Evolutionary conservation across 768 basidiomycete genomes (phyloP).

Genomic region (Harrya chromipes): DNA sequence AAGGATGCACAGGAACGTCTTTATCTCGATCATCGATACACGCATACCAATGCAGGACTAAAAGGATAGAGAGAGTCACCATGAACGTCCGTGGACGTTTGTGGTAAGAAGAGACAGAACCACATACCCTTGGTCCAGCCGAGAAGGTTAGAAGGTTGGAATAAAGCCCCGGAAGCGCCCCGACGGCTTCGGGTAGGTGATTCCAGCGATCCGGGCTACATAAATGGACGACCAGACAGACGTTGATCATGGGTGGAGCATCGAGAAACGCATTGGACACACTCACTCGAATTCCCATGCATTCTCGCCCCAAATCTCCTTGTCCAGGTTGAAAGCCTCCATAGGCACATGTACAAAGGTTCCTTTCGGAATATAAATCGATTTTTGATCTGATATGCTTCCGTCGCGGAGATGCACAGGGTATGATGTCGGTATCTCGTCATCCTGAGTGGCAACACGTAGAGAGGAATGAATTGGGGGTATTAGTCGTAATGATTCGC

Average conservation of each 20-base stretch:
- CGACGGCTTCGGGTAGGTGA: slow-evolving; percentile 64
- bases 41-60: slow-evolving; percentile 83
- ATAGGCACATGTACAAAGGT: slow-evolving; percentile 75
- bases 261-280: neutral
- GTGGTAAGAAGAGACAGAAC: neutral
- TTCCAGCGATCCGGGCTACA: slow-evolving; percentile 80
- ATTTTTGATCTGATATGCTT: slow-evolving; percentile 37
- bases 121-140: slow-evolving; percentile 72
- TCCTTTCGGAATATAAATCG: slow-evolving; percentile 59
- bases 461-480: slow-evolving; percentile 82
- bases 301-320: slow-evolving; percentile 73
- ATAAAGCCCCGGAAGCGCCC: slow-evolving; percentile 63
- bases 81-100: neutral
- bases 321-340: slow-evolving; percentile 78
- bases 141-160: slow-evolving; percentile 74
- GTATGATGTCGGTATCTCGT: slow-evolving; percentile 68
- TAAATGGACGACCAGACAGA: neutral
- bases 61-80: neutral
- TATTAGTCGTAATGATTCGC: slow-evolving; percentile 71
- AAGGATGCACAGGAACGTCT: slow-evolving; percentile 68
- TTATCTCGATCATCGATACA: slow-evolving; percentile 83
- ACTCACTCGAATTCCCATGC: slow-evolving; percentile 80
- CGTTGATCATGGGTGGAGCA: neutral
- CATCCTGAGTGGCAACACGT: slow-evolving; percentile 76
- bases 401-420: slow-evolving; percentile 56